Evolutionary conservation across 208 protist species (phyloP), one percentile per base, ranked within the genome.

Genomic region (Crithidia brevicula): DNA sequence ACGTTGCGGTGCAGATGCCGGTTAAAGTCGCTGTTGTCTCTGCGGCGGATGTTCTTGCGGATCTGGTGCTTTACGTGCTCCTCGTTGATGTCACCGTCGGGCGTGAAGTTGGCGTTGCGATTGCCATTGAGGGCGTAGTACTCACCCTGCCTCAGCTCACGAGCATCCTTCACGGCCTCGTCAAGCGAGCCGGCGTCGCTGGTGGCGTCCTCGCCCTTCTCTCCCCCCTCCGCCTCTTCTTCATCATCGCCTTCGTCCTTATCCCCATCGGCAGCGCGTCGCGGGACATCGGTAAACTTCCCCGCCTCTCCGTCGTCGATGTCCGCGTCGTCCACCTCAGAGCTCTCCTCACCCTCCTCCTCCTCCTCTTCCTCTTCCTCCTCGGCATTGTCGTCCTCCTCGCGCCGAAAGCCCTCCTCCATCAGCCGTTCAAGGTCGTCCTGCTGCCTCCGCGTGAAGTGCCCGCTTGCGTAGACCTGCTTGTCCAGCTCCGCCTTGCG

Each of bases 391-490:
- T 28, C 49, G 23, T 68, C 68, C 15, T 61, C 56, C 18, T 74
- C 62, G 23, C 53, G 9, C 57, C 45, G 58, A 16, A 82, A 79
- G 54, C 72, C 74, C 8, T 74, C 72, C 33, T 88, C 75, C 79
- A 96, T 81, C 16, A 96, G 62, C 25, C 72, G 65, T 61, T 94
- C 81, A 9, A 97, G 68, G 20, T 94, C 89, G 46, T 86, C 68
- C 51, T 95, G 80, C 46, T 92, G 80, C 61, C 78, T 77, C 25
- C 67, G 79, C 4, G 74, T 88, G 71, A 92, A 95, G 75, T 81
- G 77, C 15, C 92, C 92, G 33, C 88, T 97, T 5, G 90, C 90
- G 65, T 86, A 89, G 27, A 94, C 92, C 31, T 85, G 51, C 43
- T 86, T 79, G 74, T 97, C 89, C 47, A 97, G 67, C 28, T 90